These are phyloP conservation scores for Aleurites moluccanus DNA, from an alignment of 441 rosid species.

Conservation along the genomic window DNA sequence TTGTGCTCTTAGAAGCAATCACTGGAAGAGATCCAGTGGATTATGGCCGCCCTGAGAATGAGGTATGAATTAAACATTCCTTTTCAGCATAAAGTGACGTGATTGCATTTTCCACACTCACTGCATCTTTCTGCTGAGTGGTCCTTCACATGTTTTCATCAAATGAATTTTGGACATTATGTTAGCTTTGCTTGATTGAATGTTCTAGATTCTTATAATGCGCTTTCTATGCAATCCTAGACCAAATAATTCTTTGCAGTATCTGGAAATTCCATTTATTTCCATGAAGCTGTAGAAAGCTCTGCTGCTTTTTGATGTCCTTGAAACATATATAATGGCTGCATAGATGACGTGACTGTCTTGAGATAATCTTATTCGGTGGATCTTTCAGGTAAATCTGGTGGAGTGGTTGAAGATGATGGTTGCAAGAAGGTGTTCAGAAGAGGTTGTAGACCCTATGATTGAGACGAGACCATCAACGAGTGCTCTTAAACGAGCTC, in stretches of 20 bases:
- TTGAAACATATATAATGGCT: background rate
- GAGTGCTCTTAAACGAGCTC: constrained; percentile 72
- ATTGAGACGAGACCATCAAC: constrained; percentile 76
- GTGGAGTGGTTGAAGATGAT: constrained; percentile 98
- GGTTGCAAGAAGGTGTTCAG: constrained; percentile 72
- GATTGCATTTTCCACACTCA: background rate
- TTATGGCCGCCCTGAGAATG: constrained; percentile 73
- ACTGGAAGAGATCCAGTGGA: constrained; percentile 98
- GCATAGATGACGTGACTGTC: background rate
- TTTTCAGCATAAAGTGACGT: constrained; percentile 8
- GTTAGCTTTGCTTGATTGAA: constrained; percentile 1
- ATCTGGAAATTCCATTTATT: background rate
- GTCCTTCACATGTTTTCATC: background rate
- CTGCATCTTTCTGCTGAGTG: constrained; percentile 4
- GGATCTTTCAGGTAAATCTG: constrained; percentile 66
- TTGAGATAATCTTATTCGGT: constrained; percentile 17
- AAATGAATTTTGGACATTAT: background rate
- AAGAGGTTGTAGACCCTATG: constrained; percentile 78
- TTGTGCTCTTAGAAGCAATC: constrained; percentile 83
- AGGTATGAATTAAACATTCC: constrained; percentile 46
- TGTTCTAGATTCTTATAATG: background rate
- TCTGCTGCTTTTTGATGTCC: constrained; percentile 4
- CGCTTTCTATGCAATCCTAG: background rate
- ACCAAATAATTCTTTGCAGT: background rate
- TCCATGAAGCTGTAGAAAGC: constrained; percentile 10